Conservation (phyloP, 2,329 filamentous ascomycete genomes). For the Colletotrichum truncatum region DNA sequence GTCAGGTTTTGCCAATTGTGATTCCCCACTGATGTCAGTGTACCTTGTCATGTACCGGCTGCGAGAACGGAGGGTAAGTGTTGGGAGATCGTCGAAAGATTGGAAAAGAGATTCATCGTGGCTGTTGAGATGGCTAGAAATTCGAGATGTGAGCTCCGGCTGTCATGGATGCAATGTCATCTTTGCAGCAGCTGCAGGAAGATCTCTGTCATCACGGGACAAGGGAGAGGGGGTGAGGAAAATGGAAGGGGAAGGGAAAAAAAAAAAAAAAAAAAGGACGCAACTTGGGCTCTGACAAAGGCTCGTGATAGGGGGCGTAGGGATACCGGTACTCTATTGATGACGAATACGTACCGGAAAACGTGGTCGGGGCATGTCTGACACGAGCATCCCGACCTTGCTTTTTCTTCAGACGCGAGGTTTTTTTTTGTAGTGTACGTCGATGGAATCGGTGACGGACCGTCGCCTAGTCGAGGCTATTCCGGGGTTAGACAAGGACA, state of each 20-base stretch:
- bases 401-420: background rate
- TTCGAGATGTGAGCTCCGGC: background rate
- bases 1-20: background rate
- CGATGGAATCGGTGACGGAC: too few relatives aligned
- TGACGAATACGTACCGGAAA: background rate
- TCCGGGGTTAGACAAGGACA: background rate
- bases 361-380: slow-evolving; percentile 11
- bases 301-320: too few relatives aligned
- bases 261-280: too few relatives aligned
- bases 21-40: slow-evolving; percentile 8
- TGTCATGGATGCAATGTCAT: background rate
- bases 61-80: slow-evolving; percentile 2
- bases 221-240: slow-evolving; percentile 2
- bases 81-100: background rate
- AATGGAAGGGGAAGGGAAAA: background rate
- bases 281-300: too few relatives aligned
- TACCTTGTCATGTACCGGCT: background rate
- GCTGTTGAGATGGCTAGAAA: background rate
- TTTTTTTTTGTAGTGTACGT: too few relatives aligned
- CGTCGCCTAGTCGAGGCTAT: background rate
- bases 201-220: background rate
- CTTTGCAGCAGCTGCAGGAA: background rate
- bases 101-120: background rate
- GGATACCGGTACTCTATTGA: too few relatives aligned
- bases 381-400: slow-evolving; percentile 3